A percentile compares a stretch with the other conserved stretches of the same genome.
phyloP scores from a whole-genome alignment of 1,139 yeast species.

The Groenewaldozyma sp. region DNA sequence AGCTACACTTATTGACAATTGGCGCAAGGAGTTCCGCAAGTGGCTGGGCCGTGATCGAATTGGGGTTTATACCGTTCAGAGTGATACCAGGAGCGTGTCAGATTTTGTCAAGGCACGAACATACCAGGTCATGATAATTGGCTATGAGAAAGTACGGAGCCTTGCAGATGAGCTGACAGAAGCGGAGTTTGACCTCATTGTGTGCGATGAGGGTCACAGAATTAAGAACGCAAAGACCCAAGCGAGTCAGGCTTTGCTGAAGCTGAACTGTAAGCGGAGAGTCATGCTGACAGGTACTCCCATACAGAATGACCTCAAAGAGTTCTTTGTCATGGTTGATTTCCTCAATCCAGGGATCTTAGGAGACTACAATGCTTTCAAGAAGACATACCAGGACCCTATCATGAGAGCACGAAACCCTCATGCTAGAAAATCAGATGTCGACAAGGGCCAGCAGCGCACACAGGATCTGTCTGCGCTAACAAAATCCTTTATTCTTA shows the following conservation, averaged over 20 bases:
- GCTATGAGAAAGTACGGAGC: conserved; percentile 71
- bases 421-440: conserved; percentile 45
- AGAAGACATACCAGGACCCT: conserved; percentile 58
- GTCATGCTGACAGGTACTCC: conserved; percentile 86
- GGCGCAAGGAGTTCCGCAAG: conserved; percentile 82
- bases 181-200: conserved; percentile 55
- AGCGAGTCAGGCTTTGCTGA: conserved; percentile 52
- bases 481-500: conserved; percentile 58
- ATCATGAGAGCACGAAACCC: conserved; percentile 67
- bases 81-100: conserved; percentile 41
- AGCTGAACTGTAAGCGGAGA: conserved; percentile 47
- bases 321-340: conserved; percentile 71
- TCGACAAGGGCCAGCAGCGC: conserved; percentile 49
- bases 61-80: conserved; percentile 29
- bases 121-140: conserved; percentile 74
- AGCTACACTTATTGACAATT: conserved; percentile 76
- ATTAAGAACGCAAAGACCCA: conserved; percentile 57
- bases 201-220: conserved; percentile 95
- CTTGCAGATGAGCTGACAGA: conserved; percentile 45
- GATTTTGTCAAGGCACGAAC: conserved; percentile 54
- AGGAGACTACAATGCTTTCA: conserved; percentile 57
- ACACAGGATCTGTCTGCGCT: conserved; percentile 53
- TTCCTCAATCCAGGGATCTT: conserved; percentile 78
- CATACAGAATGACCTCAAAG: conserved; percentile 81
- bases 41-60: conserved; percentile 73